Percentiles rank a stretch among this genome's conserved stretches.
phyloP scores from a whole-genome alignment of 1,139 yeast genomes.

The Yamadazyma blattariae region DNA sequence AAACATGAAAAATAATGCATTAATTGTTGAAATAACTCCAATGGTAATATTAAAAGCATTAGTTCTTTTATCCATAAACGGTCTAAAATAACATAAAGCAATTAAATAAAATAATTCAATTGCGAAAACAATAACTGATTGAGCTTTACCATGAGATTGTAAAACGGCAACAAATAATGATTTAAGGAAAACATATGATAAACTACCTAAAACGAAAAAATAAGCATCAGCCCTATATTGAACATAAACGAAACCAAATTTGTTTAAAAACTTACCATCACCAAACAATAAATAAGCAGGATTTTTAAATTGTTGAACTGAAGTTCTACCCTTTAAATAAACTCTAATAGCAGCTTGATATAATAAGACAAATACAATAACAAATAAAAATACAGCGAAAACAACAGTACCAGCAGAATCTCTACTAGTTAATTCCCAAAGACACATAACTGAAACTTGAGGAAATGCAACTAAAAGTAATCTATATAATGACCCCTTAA shows the following conservation, averaged over 20 bases:
- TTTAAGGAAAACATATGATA: constrained; percentile 67
- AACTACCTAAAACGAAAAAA: constrained; percentile 70
- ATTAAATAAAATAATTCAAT: constrained; percentile 71
- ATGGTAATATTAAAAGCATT: constrained; percentile 88
- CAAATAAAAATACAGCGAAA: constrained; percentile 68
- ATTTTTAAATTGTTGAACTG: constrained; percentile 72
- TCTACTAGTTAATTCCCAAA: constrained; percentile 83
- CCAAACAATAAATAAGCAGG: constrained; percentile 93
- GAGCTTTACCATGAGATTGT: constrained; percentile 76
- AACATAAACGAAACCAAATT: constrained; percentile 89
- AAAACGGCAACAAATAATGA: constrained; percentile 84
- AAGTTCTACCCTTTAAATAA: constrained; percentile 65
- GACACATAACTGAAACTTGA: constrained; percentile 73
- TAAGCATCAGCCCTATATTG: constrained; percentile 87
- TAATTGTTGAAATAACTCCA: constrained; percentile 72
- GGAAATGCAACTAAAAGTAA: constrained; percentile 81
- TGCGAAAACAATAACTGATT: constrained; percentile 71
- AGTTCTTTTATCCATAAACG: constrained; percentile 93
- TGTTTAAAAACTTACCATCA: constrained; percentile 74
- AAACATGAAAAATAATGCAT: constrained; percentile 83
- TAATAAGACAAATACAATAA: constrained; percentile 56
- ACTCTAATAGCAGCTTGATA: constrained; percentile 76
- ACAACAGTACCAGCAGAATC: constrained; percentile 85
- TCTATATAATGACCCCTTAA: constrained; percentile 87
- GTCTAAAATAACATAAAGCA: constrained; percentile 67